Evolutionary conservation across 2,329 filamentous ascomycete genomes (phyloP).

Genomic region (Ceratocystis ficicola): DNA sequence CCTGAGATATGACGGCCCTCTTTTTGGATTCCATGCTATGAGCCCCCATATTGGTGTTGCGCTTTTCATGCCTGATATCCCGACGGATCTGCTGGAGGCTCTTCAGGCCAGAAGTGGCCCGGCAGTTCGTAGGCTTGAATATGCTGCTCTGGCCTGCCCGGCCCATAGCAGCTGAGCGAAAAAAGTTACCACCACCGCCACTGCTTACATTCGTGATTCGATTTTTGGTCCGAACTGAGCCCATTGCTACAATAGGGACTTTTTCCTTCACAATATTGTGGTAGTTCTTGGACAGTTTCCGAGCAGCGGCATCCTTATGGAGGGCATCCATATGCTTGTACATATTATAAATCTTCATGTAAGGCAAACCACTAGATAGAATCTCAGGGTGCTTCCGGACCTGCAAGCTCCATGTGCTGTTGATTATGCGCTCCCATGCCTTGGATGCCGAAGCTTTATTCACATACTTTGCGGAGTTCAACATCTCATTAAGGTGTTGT

Average conservation of each 20-base stretch:
- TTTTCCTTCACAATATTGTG: constrained; percentile 1
- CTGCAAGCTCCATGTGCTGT: not conserved
- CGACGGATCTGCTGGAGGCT: constrained; percentile 1
- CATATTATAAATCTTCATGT: not conserved
- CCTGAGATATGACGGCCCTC: not conserved
- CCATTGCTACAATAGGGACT: not conserved
- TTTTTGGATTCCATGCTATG: not conserved
- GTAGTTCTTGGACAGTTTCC: not conserved
- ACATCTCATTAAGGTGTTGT: not conserved
- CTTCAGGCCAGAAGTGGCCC: not conserved
- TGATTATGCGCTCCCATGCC: constrained; percentile 3
- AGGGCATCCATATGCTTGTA: not conserved
- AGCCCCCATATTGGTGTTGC: not conserved
- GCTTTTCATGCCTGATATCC: not conserved
- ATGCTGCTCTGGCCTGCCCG: not conserved
- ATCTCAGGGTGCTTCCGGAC: not conserved
- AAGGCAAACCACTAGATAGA: not conserved
- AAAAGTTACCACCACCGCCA: constrained; percentile 2
- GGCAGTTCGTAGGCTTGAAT: not conserved
- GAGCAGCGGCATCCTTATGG: not conserved
- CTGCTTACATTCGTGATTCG: constrained; percentile 14
- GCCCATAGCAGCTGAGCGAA: not conserved
- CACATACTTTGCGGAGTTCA: not conserved
- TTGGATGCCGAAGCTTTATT: not conserved
- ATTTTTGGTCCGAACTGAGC: constrained; percentile 13